These are phyloP conservation scores for Lodderomyces theae DNA, from an alignment of 1,139 yeast species.

Conservation along the genomic window DNA sequence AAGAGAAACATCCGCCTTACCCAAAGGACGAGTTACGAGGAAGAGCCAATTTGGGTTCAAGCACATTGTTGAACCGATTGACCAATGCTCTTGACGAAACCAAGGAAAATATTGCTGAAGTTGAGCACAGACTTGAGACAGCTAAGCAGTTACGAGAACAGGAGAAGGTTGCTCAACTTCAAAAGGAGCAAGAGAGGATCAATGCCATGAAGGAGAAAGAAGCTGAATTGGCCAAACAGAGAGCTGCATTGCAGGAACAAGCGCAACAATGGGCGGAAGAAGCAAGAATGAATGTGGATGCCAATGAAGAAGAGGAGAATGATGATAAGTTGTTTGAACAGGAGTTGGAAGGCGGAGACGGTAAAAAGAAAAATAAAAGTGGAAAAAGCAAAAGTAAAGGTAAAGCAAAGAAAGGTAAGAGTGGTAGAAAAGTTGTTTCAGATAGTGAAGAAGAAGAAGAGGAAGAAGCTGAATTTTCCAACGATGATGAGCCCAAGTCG, in stretches of 20 bases:
- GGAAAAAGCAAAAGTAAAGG: conserved; percentile 23
- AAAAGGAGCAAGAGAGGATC: conserved; percentile 34
- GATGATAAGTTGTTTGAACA: conserved; percentile 30
- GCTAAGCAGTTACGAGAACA: conserved; percentile 66
- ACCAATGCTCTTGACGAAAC: conserved; percentile 73
- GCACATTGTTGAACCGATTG: conserved; percentile 70
- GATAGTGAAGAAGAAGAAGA: conserved; percentile 31
- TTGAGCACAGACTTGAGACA: conserved; percentile 62
- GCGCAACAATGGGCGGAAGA: conserved; percentile 80
- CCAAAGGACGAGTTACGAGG: conserved; percentile 76
- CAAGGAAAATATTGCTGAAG: conserved; percentile 57
- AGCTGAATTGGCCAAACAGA: conserved; percentile 61
- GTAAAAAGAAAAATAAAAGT: conserved; percentile 20
- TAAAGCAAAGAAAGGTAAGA: conserved; percentile 21
- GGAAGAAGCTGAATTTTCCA: conserved; percentile 12
- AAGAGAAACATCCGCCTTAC: conserved; percentile 64
- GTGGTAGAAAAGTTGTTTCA: conserved; percentile 16
- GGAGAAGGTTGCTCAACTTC: conserved; percentile 36
- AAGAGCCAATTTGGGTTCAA: conserved; percentile 80
- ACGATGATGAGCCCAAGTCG: conserved; percentile 17
- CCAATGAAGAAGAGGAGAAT: conserved; percentile 30
- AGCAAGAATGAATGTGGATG: conserved; percentile 34
- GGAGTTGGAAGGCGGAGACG: conserved; percentile 22
- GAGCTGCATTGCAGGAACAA: conserved; percentile 71
- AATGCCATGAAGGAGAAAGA: conserved; percentile 44